Conservation (phyloP, 192 early-diverging fungal genomes). For the Coemansia pectinata region DNA sequence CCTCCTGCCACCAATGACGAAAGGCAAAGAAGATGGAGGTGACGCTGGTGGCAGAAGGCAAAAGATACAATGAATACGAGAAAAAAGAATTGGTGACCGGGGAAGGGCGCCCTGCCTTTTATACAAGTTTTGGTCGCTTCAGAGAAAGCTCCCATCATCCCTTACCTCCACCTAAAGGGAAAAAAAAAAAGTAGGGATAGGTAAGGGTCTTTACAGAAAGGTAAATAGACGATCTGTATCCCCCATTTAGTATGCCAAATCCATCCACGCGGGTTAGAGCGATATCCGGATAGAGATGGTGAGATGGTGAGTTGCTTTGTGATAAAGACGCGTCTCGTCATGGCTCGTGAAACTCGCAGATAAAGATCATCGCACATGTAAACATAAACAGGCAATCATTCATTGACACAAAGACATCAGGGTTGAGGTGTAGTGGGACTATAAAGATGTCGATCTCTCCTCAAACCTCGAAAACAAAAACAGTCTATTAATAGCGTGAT, state of each 20-base stretch:
- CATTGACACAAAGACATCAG: neutral
- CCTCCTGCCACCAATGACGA: neutral
- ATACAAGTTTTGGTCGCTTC: neutral
- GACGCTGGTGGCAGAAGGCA: neutral
- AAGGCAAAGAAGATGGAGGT: neutral
- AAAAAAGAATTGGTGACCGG: neutral
- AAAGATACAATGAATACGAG: neutral
- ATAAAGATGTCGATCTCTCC: neutral
- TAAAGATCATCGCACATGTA: neutral
- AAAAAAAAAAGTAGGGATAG: neutral
- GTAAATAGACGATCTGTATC: neutral
- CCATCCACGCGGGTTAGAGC: neutral
- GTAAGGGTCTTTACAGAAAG: neutral
- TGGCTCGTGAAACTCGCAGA: neutral
- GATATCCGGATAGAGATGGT: neutral
- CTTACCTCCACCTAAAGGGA: neutral
- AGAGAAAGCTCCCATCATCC: neutral
- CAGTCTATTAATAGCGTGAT: neutral
- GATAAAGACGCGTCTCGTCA: neutral
- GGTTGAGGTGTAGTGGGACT: neutral
- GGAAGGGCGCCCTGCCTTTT: neutral
- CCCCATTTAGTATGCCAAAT: neutral
- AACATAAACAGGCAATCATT: neutral
- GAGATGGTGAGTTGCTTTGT: neutral
- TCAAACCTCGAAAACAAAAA: neutral